Evolutionary conservation across 2,329 filamentous ascomycete genomes (phyloP), one percentile per base, ranked within the genome.

Genomic region (Cytospora mali): DNA sequence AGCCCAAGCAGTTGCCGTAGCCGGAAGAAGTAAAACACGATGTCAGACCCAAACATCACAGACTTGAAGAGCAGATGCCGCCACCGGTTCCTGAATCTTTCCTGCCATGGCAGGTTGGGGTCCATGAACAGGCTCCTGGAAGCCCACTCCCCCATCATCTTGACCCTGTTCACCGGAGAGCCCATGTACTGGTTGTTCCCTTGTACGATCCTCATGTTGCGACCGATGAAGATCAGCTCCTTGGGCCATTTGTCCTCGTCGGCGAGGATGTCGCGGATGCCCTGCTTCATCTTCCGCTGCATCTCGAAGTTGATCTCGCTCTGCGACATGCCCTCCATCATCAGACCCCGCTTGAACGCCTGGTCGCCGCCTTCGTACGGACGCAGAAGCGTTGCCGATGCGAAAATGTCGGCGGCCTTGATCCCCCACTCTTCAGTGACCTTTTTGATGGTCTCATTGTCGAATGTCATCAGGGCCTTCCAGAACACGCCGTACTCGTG

Each of bases 141-240:
- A 1, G 94, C 94, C 94, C 94, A 98, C 62, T 87, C 82, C 25
- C 93, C 93, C 66, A 95, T 97, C 74, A 96, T 93, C 79, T 97
- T 97, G 75, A 98, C 87, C 1, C 95, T 82, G 75, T 97, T 97
- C 50, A 97, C 92, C 0, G 93, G 93, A 0, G 88, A 92, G 25
- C 93, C 93, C 57, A 97, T 84, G 75, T 90, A 94, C 73, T 96
- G 92, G 74, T 97, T 96, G 76, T 96, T 96, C 6, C 89, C 92
- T 76, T 97, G 93, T 2, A 97, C 93, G 70, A 97, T 97, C 58
- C 93, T 87, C 81, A 97, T 86, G 74, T 96, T 97, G 46, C 93
- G 86, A 1, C 92, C 92, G 69, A 97, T 93, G 75, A 97, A 97
- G 70, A 97, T 88, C 63, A 97, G 87, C 74, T 96, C 93, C 72